phyloP scores from a whole-genome alignment of 1,139 yeast species.

The Ogataea hybrid region DNA sequence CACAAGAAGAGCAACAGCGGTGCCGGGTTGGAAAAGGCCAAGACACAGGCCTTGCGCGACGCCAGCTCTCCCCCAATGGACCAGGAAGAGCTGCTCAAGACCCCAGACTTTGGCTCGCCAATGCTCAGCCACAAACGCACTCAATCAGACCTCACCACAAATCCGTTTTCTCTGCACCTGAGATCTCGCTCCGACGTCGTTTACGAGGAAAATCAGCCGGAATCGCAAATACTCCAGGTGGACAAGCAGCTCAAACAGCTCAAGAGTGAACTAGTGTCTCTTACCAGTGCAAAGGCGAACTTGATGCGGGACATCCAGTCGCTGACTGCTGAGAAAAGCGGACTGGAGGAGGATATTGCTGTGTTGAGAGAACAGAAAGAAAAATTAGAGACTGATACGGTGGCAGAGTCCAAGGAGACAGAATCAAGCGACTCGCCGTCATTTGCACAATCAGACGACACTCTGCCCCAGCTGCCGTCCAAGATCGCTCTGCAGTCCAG shows the following conservation, averaged over 20 bases:
- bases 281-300: slow-evolving; percentile 35
- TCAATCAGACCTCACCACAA: slow-evolving; percentile 29
- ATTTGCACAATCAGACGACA: slow-evolving; percentile 13
- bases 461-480: slow-evolving; percentile 2
- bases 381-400: slow-evolving; percentile 6
- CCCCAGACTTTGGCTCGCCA: slow-evolving; percentile 20
- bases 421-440: slow-evolving; percentile 8
- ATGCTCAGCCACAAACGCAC: slow-evolving; percentile 36
- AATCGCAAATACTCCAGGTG: slow-evolving; percentile 14
- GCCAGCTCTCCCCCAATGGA: slow-evolving; percentile 15
- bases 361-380: slow-evolving; percentile 21
- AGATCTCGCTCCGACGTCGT: slow-evolving; percentile 28
- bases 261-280: slow-evolving; percentile 42
- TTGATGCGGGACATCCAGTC: slow-evolving; percentile 34
- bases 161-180: slow-evolving; percentile 27
- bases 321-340: slow-evolving; percentile 29
- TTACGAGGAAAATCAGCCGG: slow-evolving; percentile 8
- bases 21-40: slow-evolving; percentile 9
- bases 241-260: slow-evolving; percentile 40
- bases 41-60: slow-evolving; percentile 18
- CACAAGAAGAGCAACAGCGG: slow-evolving; percentile 26
- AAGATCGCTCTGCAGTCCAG: not conserved
- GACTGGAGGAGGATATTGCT: slow-evolving; percentile 24
- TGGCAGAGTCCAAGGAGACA: slow-evolving; percentile 11
- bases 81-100: slow-evolving; percentile 10